These are phyloP conservation scores for Chaetomidium leptoderma DNA, from an alignment of 495 filamentous ascomycete species.

Conservation along the genomic window DNA sequence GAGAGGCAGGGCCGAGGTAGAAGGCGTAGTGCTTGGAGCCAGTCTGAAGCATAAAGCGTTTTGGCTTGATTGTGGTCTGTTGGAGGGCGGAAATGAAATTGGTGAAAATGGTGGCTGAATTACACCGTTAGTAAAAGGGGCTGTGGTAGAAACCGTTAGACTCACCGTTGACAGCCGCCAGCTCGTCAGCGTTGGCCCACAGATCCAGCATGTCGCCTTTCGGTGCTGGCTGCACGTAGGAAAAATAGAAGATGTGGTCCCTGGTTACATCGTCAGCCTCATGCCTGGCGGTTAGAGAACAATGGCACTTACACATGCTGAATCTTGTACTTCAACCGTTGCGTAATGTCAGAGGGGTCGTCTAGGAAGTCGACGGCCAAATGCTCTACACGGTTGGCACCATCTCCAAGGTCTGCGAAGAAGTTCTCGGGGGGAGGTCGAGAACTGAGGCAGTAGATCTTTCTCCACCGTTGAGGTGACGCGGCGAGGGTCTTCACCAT, in stretches of 20 bases:
- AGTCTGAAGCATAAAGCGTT: conserved; percentile 50
- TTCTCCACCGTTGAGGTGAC: conserved; percentile 46
- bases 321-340: conserved; percentile 27
- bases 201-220: conserved; percentile 35
- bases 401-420: conserved; percentile 12
- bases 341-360: conserved; percentile 38
- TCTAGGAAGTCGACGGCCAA: conserved; percentile 48
- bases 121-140: conserved; percentile 14
- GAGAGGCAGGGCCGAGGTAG: conserved; percentile 44
- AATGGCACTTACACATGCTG: conserved; percentile 24
- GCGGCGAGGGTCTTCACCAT: conserved; percentile 45
- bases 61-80: conserved; percentile 39
- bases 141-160: background rate
- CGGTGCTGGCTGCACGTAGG: conserved; percentile 48
- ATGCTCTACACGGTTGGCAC: conserved; percentile 38
- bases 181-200: conserved; percentile 46
- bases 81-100: conserved; percentile 47
- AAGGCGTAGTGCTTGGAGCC: conserved; percentile 51
- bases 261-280: conserved; percentile 7
- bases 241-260: conserved; percentile 54
- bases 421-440: conserved; percentile 37
- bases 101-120: conserved; percentile 35
- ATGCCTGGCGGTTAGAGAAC: conserved; percentile 5
- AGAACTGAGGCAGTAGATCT: conserved; percentile 49
- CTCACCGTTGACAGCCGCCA: conserved; percentile 41